Evolutionary conservation across 1,284 basidiomycete genomes (phyloP).

Genomic region (Puccinia hordei): DNA sequence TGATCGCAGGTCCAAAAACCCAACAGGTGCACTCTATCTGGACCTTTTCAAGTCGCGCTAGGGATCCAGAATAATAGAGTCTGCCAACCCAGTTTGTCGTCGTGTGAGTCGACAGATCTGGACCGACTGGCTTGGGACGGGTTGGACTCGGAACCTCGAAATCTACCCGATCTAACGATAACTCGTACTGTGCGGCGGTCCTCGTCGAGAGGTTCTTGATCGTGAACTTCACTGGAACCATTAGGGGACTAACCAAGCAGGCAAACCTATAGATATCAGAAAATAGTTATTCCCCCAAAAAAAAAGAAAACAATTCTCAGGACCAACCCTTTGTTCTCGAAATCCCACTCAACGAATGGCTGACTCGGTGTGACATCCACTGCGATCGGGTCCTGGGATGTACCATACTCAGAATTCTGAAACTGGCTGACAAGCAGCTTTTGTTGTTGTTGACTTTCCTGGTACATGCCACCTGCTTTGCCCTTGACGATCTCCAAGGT

Average conservation of each 20-base stretch:
- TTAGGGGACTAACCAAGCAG: slow-evolving; percentile 15
- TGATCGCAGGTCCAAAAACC: background rate
- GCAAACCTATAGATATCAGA: no score
- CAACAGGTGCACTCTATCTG: slow-evolving; percentile 10
- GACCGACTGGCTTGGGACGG: no score
- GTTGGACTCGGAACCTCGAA: background rate
- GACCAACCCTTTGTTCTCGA: slow-evolving; percentile 26
- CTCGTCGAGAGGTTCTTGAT: slow-evolving; percentile 34
- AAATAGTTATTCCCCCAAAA: no score
- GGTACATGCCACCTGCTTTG: slow-evolving; percentile 76
- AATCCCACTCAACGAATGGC: slow-evolving; percentile 47
- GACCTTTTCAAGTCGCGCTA: background rate
- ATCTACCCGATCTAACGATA: background rate
- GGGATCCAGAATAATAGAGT: slow-evolving; percentile 10
- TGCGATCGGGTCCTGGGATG: slow-evolving; percentile 72
- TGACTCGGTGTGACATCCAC: slow-evolving; percentile 60
- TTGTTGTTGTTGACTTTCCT: slow-evolving; percentile 77
- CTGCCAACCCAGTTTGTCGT: slow-evolving; percentile 34
- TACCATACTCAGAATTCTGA: slow-evolving; percentile 72
- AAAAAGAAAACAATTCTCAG: background rate
- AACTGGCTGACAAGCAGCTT: slow-evolving; percentile 70
- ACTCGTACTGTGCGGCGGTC: background rate
- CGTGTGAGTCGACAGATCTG: no score
- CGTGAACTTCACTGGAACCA: slow-evolving; percentile 22
- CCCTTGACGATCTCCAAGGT: slow-evolving; percentile 68